Percentiles rank a stretch among this genome's conserved stretches.
Evolutionary conservation across 306 rosid species (phyloP).

Genomic region (Comarum palustre): DNA sequence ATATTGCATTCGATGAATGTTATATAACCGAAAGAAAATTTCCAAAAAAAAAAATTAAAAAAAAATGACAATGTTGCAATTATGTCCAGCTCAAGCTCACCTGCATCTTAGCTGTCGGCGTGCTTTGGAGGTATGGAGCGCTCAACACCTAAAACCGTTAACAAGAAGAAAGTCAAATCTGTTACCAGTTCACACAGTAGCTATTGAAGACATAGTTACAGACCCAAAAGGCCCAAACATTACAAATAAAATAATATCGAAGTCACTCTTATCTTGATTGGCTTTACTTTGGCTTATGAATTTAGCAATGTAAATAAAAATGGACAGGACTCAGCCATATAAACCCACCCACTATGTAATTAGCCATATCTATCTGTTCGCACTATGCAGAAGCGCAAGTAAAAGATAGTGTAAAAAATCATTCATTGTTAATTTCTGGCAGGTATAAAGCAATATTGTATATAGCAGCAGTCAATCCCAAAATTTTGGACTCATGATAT

Average conservation of each 20-base stretch:
- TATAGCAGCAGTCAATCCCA: not conserved
- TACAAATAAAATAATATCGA: not conserved
- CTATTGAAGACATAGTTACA: not conserved
- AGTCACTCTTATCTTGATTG: not conserved
- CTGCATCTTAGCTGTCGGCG: slow-evolving; percentile 52
- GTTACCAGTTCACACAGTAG: not conserved
- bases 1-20: not conserved
- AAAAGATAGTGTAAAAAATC: not conserved
- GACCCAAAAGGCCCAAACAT: not conserved
- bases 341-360: not conserved
- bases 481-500: not conserved
- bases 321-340: not conserved
- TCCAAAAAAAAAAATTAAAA: not conserved
- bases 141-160: slow-evolving; percentile 67
- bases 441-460: not conserved
- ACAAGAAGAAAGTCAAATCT: slow-evolving; percentile 16
- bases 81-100: slow-evolving; percentile 42
- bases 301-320: not conserved
- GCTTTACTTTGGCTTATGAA: not conserved
- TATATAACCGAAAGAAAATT: not conserved
- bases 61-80: not conserved
- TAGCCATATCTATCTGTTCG: not conserved
- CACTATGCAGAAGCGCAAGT: not conserved
- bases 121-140: slow-evolving; percentile 82
- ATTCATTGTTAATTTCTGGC: not conserved